A percentile compares a stretch with the other conserved stretches of the same genome.
Conservation (phyloP, 768 basidiomycete species). For the Gymnopilus junonius region DNA sequence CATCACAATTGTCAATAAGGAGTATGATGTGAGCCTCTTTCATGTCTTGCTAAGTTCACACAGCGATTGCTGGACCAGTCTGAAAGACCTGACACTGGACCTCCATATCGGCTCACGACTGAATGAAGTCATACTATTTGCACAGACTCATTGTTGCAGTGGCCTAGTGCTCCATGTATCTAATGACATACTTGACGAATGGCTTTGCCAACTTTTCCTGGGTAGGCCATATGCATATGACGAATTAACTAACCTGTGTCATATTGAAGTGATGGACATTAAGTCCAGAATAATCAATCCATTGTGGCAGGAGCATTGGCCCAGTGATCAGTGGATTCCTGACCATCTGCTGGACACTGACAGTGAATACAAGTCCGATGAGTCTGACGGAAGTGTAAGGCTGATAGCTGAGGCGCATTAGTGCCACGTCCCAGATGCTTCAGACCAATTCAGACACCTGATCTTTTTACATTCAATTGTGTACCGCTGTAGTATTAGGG, state of each 20-base stretch:
- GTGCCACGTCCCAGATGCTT: too few relatives aligned
- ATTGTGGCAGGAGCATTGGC: neutral
- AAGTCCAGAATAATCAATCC: neutral
- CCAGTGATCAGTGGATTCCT: neutral
- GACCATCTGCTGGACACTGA: neutral
- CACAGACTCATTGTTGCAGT: neutral
- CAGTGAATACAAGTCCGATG: neutral
- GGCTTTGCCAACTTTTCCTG: neutral
- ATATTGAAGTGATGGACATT: neutral
- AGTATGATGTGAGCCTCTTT: neutral
- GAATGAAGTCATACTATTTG: neutral
- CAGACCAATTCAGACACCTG: too few relatives aligned
- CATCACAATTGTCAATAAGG: neutral
- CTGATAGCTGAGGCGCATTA: too few relatives aligned
- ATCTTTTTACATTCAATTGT: too few relatives aligned
- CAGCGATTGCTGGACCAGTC: neutral
- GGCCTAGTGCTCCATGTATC: neutral
- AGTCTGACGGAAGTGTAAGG: too few relatives aligned
- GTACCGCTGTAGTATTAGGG: too few relatives aligned
- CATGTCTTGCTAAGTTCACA: neutral
- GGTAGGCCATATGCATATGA: neutral
- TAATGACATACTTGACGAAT: neutral
- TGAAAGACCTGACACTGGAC: neutral
- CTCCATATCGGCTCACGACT: neutral
- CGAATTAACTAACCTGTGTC: neutral